Conservation (phyloP, 1,139 yeast species). For the Magnusiomyces clavatus region DNA sequence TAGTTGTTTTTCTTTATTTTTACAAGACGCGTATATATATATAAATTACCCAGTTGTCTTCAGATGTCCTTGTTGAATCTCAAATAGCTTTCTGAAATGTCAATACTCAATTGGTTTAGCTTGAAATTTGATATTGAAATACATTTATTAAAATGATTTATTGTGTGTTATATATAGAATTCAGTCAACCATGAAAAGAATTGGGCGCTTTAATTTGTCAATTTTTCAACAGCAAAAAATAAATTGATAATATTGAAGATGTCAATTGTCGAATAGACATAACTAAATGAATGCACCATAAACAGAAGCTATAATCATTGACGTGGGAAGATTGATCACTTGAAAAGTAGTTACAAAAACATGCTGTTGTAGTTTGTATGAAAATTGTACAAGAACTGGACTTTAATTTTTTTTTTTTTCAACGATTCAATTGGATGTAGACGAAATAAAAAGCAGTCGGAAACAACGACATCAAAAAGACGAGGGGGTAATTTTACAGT, state of each 20-base stretch:
- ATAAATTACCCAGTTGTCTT: background rate
- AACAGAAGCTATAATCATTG: too few species aligned
- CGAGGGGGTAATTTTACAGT: background rate
- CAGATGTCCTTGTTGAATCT: too few species aligned
- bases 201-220: background rate
- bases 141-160: background rate
- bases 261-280: too few species aligned
- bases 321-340: background rate
- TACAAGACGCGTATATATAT: background rate
- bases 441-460: background rate
- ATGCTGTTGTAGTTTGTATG: background rate
- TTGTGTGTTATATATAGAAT: background rate
- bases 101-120: background rate
- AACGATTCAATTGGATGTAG: constrained; percentile 6
- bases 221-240: background rate
- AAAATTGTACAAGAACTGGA: background rate
- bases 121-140: background rate
- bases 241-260: too few species aligned
- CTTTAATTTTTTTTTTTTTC: background rate
- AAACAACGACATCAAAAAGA: background rate
- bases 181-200: background rate
- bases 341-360: background rate
- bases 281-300: too few species aligned
- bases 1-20: background rate
- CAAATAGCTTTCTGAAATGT: background rate